Base-by-base conservation (phyloP, 139 green algal genomes). In the Nannochloris sp. region DNA sequence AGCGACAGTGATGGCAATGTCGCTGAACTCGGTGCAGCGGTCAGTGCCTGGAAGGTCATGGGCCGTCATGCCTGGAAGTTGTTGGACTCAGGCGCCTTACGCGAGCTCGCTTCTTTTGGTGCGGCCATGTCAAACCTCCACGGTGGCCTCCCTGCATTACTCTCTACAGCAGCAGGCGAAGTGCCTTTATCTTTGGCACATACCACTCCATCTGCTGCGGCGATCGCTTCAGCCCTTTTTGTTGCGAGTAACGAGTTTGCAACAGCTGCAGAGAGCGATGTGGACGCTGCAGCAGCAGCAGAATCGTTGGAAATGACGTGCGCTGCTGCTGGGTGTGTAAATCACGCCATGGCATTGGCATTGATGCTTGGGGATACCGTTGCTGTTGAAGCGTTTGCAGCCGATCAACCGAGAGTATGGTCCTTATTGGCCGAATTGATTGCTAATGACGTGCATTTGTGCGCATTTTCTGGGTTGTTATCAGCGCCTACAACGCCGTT, bases 361-460 rank as follows among this genome's bases (percentile, higher is more conserved):
- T 70, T 88, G 38, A 31, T 88, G 65, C 60, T 89, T 32, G 77
- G 82, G 10, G 80, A 90, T 29, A 58, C 61, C 25, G 25, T 29
- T 1, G 34, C 55, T 13, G 61, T 81, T 25, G 51, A 30, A 10
- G 63, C 47, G 2, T 81, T 86, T 27, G 34, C 33, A 10, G 29
- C 14, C 1, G 24, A 46, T 14, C 61, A 86, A 25, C 64, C 64
- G 1, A 23, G 36, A 6, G 45, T 79, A 31, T 82, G 77, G 70
- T 9, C n/a, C 1, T 30, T 39, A 4, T 68, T 82, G 46, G 46
- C 53, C 51, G 7, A 35, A 15, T 60, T 74, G 19, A 38, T 75
- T 27, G 25, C 47, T 6, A 75, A 75, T 51, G 68, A 75, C n/a
- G 68, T 75, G 15, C 68, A 75, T 32, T 60, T 75, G 33, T 75